These are phyloP conservation scores for Starmerella davenportii DNA, from an alignment of 805 yeast genomes.

Conservation along the genomic window DNA sequence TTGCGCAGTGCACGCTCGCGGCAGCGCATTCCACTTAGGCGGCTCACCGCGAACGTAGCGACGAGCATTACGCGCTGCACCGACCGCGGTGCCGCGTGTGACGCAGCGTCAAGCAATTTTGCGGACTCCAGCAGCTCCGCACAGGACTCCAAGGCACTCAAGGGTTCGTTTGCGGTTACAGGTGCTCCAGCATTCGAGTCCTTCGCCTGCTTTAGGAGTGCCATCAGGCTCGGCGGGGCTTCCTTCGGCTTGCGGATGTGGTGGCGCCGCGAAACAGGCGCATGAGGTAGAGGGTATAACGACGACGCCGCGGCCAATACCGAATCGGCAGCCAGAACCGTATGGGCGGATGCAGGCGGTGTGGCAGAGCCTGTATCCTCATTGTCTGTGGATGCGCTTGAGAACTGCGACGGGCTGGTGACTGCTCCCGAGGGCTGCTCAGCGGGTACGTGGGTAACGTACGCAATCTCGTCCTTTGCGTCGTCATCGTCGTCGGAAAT, in stretches of 20 bases:
- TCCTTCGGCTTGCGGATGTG: conserved; percentile 38
- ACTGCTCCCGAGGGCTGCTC: background rate
- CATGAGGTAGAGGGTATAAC: conserved; percentile 50
- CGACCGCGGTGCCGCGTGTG: conserved; percentile 29
- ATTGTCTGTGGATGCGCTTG: background rate
- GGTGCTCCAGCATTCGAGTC: conserved; percentile 72
- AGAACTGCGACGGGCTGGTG: background rate
- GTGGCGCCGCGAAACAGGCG: conserved; percentile 33
- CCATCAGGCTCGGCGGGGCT: conserved; percentile 66
- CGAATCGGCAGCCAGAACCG: background rate
- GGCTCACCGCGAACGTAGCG: conserved; percentile 69
- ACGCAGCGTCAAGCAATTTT: conserved; percentile 44
- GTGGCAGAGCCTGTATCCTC: no score
- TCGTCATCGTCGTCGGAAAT: background rate
- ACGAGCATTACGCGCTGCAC: conserved; percentile 43
- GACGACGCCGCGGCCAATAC: conserved; percentile 12
- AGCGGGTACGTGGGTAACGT: background rate
- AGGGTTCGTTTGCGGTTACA: conserved; percentile 81
- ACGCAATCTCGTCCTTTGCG: background rate
- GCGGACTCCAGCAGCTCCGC: conserved; percentile 70
- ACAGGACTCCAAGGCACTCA: conserved; percentile 60
- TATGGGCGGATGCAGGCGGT: no score
- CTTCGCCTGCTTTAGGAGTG: conserved; percentile 70
- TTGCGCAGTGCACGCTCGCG: conserved; percentile 66
- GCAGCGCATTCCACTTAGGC: conserved; percentile 49